A percentile compares a stretch with the other conserved stretches of the same genome.
phyloP scores from a whole-genome alignment of 176 grass and related monocot species.

The Pontederia paniculata region DNA sequence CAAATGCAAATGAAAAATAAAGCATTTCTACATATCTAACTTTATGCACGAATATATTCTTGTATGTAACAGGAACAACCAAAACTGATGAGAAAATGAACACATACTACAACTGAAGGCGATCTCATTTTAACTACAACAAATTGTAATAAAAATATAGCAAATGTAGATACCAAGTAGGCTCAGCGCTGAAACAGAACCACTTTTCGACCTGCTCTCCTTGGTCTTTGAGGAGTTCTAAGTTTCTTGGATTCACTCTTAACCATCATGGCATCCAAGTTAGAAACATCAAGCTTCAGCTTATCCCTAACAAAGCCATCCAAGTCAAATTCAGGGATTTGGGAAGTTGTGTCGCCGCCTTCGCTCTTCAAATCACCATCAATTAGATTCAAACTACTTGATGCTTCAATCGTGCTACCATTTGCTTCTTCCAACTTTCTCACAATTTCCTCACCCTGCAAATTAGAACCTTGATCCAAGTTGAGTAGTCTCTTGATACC shows the following conservation, averaged over 20 bases:
- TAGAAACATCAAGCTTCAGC: conserved; percentile 38
- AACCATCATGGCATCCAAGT: conserved; percentile 48
- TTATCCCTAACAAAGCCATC: conserved; percentile 54
- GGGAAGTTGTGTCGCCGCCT: background rate
- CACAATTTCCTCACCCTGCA: conserved; percentile 16
- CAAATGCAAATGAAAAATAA: too few species aligned
- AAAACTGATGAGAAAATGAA: too few species aligned
- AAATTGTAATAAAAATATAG: background rate
- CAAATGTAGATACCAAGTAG: background rate
- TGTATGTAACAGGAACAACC: too few species aligned
- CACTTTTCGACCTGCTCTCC: conserved; percentile 31
- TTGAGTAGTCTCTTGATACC: conserved; percentile 73
- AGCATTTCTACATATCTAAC: too few species aligned
- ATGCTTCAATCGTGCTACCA: conserved; percentile 15
- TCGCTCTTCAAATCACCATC: background rate
- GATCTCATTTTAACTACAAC: background rate
- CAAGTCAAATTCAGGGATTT: conserved; percentile 40
- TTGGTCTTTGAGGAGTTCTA: conserved; percentile 35
- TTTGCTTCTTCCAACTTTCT: conserved; percentile 17
- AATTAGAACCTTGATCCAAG: conserved; percentile 35
- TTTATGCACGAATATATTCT: too few species aligned
- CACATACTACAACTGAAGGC: background rate
- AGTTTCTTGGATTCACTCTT: conserved; percentile 30
- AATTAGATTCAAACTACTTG: conserved; percentile 1
- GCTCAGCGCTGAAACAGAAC: conserved; percentile 31